Evolutionary conservation across 345 rosid species (phyloP).

Genomic region (Gossypium herbaceum): DNA sequence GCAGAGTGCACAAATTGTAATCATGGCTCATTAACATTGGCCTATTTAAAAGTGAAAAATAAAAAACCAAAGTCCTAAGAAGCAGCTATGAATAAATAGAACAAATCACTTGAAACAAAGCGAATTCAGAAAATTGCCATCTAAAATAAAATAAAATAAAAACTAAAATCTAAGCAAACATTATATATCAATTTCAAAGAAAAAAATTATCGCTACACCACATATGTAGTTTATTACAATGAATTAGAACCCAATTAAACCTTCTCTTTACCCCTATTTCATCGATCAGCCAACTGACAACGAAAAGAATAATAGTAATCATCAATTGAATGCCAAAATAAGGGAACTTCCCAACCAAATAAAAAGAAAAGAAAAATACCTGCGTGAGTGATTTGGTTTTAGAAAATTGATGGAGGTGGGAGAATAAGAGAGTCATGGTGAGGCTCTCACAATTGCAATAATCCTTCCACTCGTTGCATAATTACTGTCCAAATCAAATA

Average conservation of each 20-base stretch:
- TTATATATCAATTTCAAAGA: background rate
- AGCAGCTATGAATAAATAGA: background rate
- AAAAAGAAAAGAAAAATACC: no score
- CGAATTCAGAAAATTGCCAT: background rate
- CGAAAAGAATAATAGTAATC: no score
- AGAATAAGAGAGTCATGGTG: no score
- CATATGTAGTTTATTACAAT: slow-evolving; percentile 7
- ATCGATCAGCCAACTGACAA: no score
- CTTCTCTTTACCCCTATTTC: no score
- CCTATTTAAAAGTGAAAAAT: background rate
- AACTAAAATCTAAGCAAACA: background rate
- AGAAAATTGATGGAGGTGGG: no score
- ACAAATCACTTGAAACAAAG: slow-evolving; percentile 1
- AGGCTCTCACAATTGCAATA: no score
- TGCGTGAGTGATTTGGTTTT: no score
- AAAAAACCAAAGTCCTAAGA: background rate
- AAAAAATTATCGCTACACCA: background rate
- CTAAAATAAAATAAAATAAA: background rate
- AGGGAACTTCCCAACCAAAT: no score
- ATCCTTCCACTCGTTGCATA: no score
- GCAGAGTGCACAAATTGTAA: background rate
- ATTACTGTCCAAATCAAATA: no score
- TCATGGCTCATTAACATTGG: background rate
- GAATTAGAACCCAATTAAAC: background rate
- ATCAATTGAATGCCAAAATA: no score